Percentiles rank a stretch among this genome's conserved stretches.
These are phyloP conservation scores for Nematodospora anomalae DNA, from an alignment of 1,139 yeast species.

Conservation along the genomic window DNA sequence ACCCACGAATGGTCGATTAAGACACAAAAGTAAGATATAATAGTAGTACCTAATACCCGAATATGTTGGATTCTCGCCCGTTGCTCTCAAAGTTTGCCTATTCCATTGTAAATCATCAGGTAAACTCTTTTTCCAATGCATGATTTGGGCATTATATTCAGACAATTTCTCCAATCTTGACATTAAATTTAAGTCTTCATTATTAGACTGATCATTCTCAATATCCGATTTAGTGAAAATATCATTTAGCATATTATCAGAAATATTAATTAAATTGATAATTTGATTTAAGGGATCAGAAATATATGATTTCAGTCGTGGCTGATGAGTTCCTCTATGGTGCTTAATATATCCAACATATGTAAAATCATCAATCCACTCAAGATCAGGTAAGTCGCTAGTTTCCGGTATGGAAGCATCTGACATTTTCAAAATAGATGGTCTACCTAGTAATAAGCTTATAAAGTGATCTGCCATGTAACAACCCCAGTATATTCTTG, in stretches of 20 bases:
- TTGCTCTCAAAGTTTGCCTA: constrained; percentile 34
- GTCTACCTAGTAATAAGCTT: constrained; percentile 58
- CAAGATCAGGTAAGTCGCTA: constrained; percentile 59
- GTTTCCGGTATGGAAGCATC: constrained; percentile 65
- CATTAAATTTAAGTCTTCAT: constrained; percentile 32
- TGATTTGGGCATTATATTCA: constrained; percentile 50
- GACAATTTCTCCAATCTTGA: constrained; percentile 40
- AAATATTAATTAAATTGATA: constrained; percentile 50
- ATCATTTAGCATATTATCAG: constrained; percentile 56
- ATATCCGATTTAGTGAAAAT: constrained; percentile 41
- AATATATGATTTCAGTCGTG: constrained; percentile 31
- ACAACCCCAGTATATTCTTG: constrained; percentile 68
- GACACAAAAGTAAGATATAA: constrained; percentile 54
- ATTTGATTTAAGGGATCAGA: constrained; percentile 49
- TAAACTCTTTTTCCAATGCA: constrained; percentile 48
- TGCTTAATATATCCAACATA: constrained; percentile 28
- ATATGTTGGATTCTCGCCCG: constrained; percentile 52
- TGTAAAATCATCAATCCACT: constrained; percentile 52
- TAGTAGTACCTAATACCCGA: constrained; percentile 58
- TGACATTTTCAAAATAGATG: constrained; percentile 53
- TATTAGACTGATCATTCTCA: constrained; percentile 24
- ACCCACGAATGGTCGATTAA: constrained; percentile 60
- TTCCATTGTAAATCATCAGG: constrained; percentile 56
- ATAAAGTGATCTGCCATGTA: constrained; percentile 66
- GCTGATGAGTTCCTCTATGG: constrained; percentile 10